phyloP scores from a whole-genome alignment of 2,329 filamentous ascomycete species.

The Trichophyton schoenleinii region DNA sequence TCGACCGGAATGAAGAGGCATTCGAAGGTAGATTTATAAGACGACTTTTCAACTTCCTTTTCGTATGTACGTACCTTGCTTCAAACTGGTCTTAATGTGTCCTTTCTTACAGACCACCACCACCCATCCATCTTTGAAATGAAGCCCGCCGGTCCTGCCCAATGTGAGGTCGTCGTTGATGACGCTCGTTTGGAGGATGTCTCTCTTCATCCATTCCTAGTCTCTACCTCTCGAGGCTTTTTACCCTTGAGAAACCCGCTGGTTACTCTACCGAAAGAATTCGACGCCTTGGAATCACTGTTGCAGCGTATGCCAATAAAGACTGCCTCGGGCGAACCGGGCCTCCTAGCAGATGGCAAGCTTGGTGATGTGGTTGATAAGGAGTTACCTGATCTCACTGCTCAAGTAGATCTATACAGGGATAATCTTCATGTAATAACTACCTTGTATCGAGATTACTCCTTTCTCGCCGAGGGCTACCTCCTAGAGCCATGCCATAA shows the following conservation, averaged over 20 bases:
- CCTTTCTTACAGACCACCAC: not conserved
- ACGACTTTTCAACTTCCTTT: not conserved
- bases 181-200: not conserved
- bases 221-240: not conserved
- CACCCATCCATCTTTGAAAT: not conserved
- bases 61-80: not conserved
- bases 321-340: not conserved
- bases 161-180: not conserved
- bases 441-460: not conserved
- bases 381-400: not conserved
- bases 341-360: not conserved
- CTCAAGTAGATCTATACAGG: not conserved
- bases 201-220: not conserved
- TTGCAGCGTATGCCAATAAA: not conserved
- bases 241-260: not conserved
- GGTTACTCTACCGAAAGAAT: not conserved
- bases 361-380: not conserved
- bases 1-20: not conserved
- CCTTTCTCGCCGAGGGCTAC: not conserved
- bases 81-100: not conserved
- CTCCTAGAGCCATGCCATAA: conserved; percentile 2
- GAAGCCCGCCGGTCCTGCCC: not conserved
- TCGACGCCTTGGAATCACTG: not conserved
- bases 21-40: not conserved
- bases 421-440: conserved; percentile 2